Evolutionary conservation across 352 stramenopile species (phyloP).

Genomic region (Phytophthora fragariaefolia): DNA sequence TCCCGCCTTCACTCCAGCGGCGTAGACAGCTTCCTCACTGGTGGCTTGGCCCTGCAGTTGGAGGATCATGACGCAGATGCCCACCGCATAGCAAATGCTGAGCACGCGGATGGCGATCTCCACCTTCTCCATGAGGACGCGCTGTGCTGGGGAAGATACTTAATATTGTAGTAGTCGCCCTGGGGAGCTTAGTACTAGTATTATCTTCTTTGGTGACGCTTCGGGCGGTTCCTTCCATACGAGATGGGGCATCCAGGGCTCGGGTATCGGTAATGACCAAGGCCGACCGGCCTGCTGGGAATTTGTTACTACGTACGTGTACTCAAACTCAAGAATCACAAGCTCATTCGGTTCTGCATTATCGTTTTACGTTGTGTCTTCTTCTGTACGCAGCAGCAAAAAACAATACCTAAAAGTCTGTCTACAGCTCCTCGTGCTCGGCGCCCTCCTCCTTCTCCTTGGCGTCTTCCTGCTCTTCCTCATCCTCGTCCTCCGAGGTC

Average conservation of each 20-base stretch:
- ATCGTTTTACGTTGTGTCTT: slow-evolving; percentile 34
- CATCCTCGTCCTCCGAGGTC: slow-evolving; percentile 18
- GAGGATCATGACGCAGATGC: slow-evolving; percentile 63
- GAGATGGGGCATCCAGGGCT: too few relatives aligned
- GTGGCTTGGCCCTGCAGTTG: slow-evolving; percentile 59
- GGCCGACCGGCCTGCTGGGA: too few relatives aligned
- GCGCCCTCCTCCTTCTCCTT: slow-evolving; percentile 47
- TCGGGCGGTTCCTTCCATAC: too few relatives aligned
- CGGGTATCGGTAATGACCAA: too few relatives aligned
- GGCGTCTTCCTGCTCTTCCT: slow-evolving; percentile 20
- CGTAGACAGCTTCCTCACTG: slow-evolving; percentile 41
- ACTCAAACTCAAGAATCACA: slow-evolving; percentile 13
- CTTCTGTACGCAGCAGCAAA: slow-evolving; percentile 33
- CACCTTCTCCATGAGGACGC: slow-evolving; percentile 77
- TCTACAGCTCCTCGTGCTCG: slow-evolving; percentile 57
- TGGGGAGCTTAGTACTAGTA: too few relatives aligned
- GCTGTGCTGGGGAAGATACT: too few relatives aligned
- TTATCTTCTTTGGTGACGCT: slow-evolving; percentile 32
- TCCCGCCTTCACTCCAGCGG: background rate
- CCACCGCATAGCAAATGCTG: slow-evolving; percentile 56
- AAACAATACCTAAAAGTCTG: slow-evolving; percentile 32
- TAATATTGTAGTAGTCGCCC: too few relatives aligned
- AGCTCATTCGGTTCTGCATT: slow-evolving; percentile 27
- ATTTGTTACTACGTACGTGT: too few relatives aligned
- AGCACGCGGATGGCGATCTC: slow-evolving; percentile 76